Base-by-base conservation (phyloP, 192 early-diverging fungal species). In the Chytriomyces confervae region DNA sequence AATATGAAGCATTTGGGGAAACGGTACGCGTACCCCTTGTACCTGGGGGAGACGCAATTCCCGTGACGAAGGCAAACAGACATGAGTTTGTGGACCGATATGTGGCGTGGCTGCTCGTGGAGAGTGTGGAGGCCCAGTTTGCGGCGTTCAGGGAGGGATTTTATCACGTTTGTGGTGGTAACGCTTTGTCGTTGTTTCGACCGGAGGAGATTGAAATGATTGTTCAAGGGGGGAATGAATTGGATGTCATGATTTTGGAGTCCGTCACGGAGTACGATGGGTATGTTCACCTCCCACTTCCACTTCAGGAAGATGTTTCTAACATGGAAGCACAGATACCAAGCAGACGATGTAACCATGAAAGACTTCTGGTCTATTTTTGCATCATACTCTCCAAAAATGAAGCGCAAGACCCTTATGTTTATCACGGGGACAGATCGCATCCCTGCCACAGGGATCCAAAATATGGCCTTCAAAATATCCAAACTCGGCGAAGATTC, bases 341-440 rank as follows among this genome's bases (percentile, higher is more conserved):
- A 81, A 13, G 70, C 84, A 0, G 84, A 80, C 5, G 93, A 97
- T 66, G 82, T 79, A 1, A 82, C 86, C 5, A 91, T 96, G 60
- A 78, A 84, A 48, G 65, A 88, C 61, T 97, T 97, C 81, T 97
- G 96, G 96, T 82, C 88, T 11, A 86, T 96, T 57, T 90, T 95
- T 6, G 88, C 88, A 48, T 80, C 80, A 7, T 81, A 93, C 61
- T 79, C 88, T 3, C 70, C 84, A 11, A 87, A 86, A 50, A 91
- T 91, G 72, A 92, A 94, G 70, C 83, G 89, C 13, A 83, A 94
- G 53, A 78, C 96, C 27, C 83, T 97, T 49, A 75, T 90, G 6
- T 97, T 97, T 88, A 93, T 95, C 2, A 97, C 95, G 3, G 95
- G 94, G 3, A 92, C 92, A 50, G 95, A 96, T 74, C 90, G 94